Evolutionary conservation across 208 protist species (phyloP).

Genomic region (Vickermania ingenoplastis): DNA sequence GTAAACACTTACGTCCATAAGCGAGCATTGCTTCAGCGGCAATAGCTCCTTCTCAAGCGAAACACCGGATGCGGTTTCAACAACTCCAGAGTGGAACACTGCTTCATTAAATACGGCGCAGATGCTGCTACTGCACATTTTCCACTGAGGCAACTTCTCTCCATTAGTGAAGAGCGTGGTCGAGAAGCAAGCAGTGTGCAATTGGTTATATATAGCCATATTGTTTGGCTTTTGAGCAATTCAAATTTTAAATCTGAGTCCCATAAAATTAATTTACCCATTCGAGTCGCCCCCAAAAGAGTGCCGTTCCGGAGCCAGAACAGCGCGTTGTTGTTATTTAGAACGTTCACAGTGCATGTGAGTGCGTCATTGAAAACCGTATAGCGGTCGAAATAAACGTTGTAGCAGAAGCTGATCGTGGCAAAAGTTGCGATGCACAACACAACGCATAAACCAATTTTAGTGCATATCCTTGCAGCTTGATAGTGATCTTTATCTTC

Average conservation of each 20-base stretch:
- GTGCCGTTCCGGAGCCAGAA: conserved; percentile 78
- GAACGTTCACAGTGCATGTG: conserved; percentile 38
- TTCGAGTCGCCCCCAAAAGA: conserved; percentile 50
- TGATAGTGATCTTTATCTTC: conserved; percentile 1
- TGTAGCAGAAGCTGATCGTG: conserved; percentile 54
- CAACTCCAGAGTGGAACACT: conserved; percentile 9
- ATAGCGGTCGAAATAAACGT: conserved; percentile 68
- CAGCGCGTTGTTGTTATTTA: conserved; percentile 16
- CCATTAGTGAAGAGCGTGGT: conserved; percentile 18
- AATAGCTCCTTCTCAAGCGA: conserved; percentile 32
- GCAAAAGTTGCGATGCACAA: conserved; percentile 42
- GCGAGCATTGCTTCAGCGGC: conserved; percentile 46
- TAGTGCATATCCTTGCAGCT: conserved; percentile 19
- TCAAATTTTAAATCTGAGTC: conserved; percentile 78
- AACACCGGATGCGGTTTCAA: conserved; percentile 31
- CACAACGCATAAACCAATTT: conserved; percentile 30
- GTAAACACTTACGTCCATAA: conserved; percentile 29
- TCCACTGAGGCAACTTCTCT: conserved; percentile 29
- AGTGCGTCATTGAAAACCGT: conserved; percentile 48
- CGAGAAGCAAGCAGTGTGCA: conserved; percentile 23
- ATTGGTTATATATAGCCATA: conserved; percentile 20
- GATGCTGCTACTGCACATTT: conserved; percentile 66
- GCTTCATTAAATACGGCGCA: conserved; percentile 72
- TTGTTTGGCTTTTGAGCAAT: conserved; percentile 19
- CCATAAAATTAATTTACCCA: conserved; percentile 74